phyloP scores from a whole-genome alignment of 306 rosid species.

The Alnus glutinosa region DNA sequence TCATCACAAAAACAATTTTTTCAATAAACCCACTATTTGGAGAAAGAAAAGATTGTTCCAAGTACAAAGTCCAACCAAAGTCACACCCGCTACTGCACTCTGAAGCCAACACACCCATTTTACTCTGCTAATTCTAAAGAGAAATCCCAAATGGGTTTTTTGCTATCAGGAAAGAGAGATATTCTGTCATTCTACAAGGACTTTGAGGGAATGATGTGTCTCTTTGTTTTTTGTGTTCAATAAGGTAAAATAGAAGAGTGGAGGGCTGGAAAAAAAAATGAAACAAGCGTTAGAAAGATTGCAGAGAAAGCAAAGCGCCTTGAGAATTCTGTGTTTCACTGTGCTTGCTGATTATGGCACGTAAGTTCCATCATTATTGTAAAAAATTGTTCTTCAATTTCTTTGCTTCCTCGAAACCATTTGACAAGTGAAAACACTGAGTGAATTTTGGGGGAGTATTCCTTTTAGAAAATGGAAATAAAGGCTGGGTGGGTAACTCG shows the following conservation, averaged over 20 bases:
- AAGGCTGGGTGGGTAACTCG: too few species aligned
- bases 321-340: too few species aligned
- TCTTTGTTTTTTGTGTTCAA: not conserved
- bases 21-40: slow-evolving; percentile 35
- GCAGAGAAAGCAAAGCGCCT: too few species aligned
- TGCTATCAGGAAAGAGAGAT: slow-evolving; percentile 16
- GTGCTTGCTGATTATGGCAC: too few species aligned
- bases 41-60: slow-evolving; percentile 65
- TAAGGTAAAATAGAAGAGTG: slow-evolving; percentile 33
- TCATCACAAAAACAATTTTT: slow-evolving; percentile 32
- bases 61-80: slow-evolving; percentile 95
- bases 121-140: not conserved
- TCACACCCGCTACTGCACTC: slow-evolving; percentile 86
- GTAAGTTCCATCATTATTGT: too few species aligned
- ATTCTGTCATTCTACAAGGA: slow-evolving; percentile 22
- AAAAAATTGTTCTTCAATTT: too few species aligned
- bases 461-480: too few species aligned
- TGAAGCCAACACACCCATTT: slow-evolving; percentile 66
- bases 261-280: slow-evolving; percentile 41
- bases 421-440: too few species aligned
- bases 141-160: too few species aligned
- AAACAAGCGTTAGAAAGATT: not conserved
- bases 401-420: too few species aligned
- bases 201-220: slow-evolving; percentile 8
- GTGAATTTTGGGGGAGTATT: too few species aligned